These are phyloP conservation scores for Spiraea crenata DNA, from an alignment of 331 rosid species.

Conservation along the genomic window DNA sequence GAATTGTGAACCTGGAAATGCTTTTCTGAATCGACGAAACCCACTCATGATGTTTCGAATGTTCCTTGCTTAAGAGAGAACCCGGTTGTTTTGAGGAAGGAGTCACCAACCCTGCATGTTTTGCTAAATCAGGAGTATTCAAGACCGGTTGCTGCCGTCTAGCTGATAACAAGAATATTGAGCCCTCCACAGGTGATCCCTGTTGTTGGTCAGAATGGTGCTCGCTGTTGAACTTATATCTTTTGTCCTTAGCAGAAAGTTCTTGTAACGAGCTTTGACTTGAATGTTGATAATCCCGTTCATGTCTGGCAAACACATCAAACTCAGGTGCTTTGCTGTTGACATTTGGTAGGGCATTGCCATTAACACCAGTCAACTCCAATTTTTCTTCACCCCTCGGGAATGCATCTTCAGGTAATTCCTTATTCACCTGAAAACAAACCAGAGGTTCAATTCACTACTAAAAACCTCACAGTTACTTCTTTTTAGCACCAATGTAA, in stretches of 20 bases:
- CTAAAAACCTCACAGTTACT: background rate
- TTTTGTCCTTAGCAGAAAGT: constrained; percentile 28
- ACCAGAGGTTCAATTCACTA: constrained; percentile 9
- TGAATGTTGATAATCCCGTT: constrained; percentile 27
- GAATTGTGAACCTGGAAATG: constrained; percentile 46
- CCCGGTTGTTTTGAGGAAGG: constrained; percentile 34
- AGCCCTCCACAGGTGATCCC: constrained; percentile 30
- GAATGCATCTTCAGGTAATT: constrained; percentile 26
- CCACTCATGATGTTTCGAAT: constrained; percentile 24
- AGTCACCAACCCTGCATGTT: constrained; percentile 33
- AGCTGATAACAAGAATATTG: constrained; percentile 27
- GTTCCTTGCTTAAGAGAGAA: constrained; percentile 27
- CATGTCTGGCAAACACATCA: constrained; percentile 25
- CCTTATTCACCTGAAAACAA: constrained; percentile 47
- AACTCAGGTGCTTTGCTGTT: constrained; percentile 28
- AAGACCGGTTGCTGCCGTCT: constrained; percentile 22
- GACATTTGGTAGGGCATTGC: constrained; percentile 24
- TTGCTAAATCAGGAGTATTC: constrained; percentile 42
- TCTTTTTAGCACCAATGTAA: background rate
- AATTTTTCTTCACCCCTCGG: constrained; percentile 20
- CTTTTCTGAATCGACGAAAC: constrained; percentile 46
- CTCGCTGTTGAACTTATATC: constrained; percentile 16
- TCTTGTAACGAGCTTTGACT: constrained; percentile 28
- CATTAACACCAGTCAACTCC: constrained; percentile 30
- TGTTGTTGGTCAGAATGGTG: constrained; percentile 30